Evolutionary conservation across 2,329 filamentous ascomycete species (phyloP).

Genomic region (Grosmannia penicillata): DNA sequence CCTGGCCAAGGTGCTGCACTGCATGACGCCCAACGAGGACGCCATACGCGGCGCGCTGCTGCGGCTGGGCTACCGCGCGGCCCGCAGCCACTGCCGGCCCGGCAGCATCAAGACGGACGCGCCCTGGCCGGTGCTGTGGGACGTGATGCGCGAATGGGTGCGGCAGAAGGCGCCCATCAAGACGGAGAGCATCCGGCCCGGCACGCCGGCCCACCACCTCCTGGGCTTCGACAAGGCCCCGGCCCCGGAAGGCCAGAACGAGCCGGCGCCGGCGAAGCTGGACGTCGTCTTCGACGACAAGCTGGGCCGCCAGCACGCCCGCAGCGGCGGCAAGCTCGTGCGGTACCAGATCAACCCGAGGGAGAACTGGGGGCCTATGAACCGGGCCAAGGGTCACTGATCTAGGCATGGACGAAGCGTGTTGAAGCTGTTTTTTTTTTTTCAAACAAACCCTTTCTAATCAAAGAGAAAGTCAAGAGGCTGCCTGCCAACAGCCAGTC

Average conservation of each 20-base stretch:
- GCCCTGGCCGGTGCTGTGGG: conserved; percentile 80
- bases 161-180: conserved; percentile 68
- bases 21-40: conserved; percentile 63
- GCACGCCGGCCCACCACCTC: conserved; percentile 59
- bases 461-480: too few relatives aligned
- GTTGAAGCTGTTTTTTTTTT: too few relatives aligned
- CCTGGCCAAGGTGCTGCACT: conserved; percentile 64
- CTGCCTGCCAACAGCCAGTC: too few relatives aligned
- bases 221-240: conserved; percentile 26
- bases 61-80: conserved; percentile 66
- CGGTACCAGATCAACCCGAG: conserved; percentile 83
- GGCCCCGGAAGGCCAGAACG: conserved; percentile 3
- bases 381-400: conserved; percentile 38
- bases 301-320: conserved; percentile 50
- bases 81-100: conserved; percentile 75
- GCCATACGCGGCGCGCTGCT: conserved; percentile 68
- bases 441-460: too few relatives aligned
- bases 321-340: conserved; percentile 53
- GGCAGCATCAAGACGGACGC: conserved; percentile 91
- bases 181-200: conserved; percentile 51
- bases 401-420: too few relatives aligned
- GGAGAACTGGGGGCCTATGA: conserved; percentile 88
- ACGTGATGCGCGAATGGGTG: conserved; percentile 85
- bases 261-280: conserved; percentile 19
- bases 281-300: conserved; percentile 58